A percentile compares a stretch with the other conserved stretches of the same genome.
These are phyloP conservation scores for Herpetomonas tarakana DNA, from an alignment of 208 protist genomes.

Conservation along the genomic window DNA sequence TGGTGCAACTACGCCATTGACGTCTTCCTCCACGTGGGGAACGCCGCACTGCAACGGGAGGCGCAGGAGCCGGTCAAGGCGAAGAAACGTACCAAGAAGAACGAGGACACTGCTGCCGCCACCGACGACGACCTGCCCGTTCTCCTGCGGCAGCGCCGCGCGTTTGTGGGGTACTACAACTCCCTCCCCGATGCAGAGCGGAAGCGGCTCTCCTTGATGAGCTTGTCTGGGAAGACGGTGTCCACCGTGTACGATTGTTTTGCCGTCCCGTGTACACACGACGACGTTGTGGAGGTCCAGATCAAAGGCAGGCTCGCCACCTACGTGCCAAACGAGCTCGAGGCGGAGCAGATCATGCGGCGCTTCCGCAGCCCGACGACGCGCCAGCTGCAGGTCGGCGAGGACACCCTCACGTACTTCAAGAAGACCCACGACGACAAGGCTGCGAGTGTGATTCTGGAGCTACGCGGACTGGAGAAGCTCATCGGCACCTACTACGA, in stretches of 20 bases:
- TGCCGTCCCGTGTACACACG: constrained; percentile 68
- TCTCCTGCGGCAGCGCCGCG: constrained; percentile 72
- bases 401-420: constrained; percentile 88
- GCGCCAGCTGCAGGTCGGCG: constrained; percentile 85
- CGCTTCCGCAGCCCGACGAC: constrained; percentile 76
- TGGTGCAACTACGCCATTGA: constrained; percentile 88
- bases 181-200: constrained; percentile 59
- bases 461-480: constrained; percentile 87
- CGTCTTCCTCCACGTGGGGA: constrained; percentile 76
- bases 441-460: constrained; percentile 74
- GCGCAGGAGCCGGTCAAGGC: constrained; percentile 21
- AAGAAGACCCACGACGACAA: constrained; percentile 74
- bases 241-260: constrained; percentile 76
- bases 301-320: constrained; percentile 62
- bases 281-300: constrained; percentile 75
- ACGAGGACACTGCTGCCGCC: constrained; percentile 11
- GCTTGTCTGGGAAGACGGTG: constrained; percentile 64
- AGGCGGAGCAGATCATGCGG: constrained; percentile 81
- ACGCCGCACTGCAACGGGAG: constrained; percentile 72
- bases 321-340: constrained; percentile 78
- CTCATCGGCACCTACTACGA: constrained; percentile 92
- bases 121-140: constrained; percentile 69
- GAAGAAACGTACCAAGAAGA: constrained; percentile 33
- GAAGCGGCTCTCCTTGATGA: constrained; percentile 80
- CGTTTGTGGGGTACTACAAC: constrained; percentile 86